Conservation (phyloP, 2,329 filamentous ascomycete species). For the Cytospora chrysosperma region DNA sequence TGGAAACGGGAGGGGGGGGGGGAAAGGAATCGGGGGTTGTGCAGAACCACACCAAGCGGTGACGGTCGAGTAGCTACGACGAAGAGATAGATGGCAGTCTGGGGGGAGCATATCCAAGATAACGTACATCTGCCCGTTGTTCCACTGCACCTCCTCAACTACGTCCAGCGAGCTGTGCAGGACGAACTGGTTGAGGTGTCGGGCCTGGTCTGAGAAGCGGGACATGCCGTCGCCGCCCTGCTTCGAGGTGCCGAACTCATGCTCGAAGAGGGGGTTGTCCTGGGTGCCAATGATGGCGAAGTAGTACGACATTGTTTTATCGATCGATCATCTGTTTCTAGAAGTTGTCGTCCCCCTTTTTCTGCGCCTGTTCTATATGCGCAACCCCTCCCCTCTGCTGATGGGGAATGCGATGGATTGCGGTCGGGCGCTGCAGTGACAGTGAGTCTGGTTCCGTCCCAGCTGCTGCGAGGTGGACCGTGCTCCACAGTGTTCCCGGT, state of each 20-base stretch:
- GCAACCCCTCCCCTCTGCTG: background rate
- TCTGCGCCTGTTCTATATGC: background rate
- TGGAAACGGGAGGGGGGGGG: background rate
- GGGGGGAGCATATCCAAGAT: slow-evolving; percentile 21
- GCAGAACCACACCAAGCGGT: background rate
- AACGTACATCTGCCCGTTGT: slow-evolving; percentile 75
- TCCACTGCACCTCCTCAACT: slow-evolving; percentile 96
- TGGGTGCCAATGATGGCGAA: slow-evolving; percentile 95
- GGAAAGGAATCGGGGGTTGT: too few species aligned
- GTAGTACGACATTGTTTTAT: slow-evolving; percentile 89
- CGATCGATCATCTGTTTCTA: slow-evolving; percentile 31
- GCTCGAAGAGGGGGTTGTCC: slow-evolving; percentile 94
- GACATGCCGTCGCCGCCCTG: slow-evolving; percentile 90
- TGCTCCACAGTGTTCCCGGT: slow-evolving; percentile 13
- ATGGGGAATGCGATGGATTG: background rate
- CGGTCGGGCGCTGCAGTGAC: background rate
- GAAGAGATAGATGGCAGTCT: background rate
- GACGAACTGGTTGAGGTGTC: slow-evolving; percentile 96
- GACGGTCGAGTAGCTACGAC: background rate
- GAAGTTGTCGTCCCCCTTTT: background rate
- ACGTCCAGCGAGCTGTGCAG: slow-evolving; percentile 92
- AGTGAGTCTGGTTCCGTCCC: background rate
- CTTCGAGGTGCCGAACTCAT: slow-evolving; percentile 96
- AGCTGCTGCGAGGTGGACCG: slow-evolving; percentile 8
- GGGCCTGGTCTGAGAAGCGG: slow-evolving; percentile 82